Percentiles rank a stretch among this genome's conserved stretches.
Evolutionary conservation across 208 protist genomes (phyloP).

Genomic region (Sergeia podlipaevii): DNA sequence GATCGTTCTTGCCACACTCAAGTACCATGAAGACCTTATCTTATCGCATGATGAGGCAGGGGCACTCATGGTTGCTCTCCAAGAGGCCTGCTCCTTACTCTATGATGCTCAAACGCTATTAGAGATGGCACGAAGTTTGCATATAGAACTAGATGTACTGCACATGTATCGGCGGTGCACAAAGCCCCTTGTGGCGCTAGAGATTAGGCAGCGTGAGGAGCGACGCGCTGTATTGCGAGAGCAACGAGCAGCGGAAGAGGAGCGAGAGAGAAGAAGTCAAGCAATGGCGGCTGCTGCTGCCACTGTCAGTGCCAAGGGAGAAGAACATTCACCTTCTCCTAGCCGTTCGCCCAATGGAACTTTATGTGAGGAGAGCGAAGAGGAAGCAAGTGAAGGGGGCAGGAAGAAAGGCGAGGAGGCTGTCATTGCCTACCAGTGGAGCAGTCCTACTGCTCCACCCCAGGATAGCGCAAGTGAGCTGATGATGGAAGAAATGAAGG

Average conservation of each 20-base stretch:
- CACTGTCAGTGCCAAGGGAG: background rate
- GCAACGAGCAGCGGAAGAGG: background rate
- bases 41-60: constrained; percentile 30
- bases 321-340: background rate
- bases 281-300: background rate
- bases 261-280: background rate
- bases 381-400: too few species aligned
- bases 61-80: constrained; percentile 31
- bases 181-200: constrained; percentile 19
- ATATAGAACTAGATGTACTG: constrained; percentile 23
- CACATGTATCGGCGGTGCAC: constrained; percentile 31
- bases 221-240: constrained; percentile 11
- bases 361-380: too few species aligned
- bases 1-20: constrained; percentile 47
- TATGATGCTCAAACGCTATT: constrained; percentile 42
- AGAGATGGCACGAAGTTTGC: constrained; percentile 10
- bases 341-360: too few species aligned
- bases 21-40: constrained; percentile 26
- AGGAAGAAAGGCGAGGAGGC: too few species aligned
- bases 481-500: too few species aligned
- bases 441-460: too few species aligned
- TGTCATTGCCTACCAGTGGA: too few species aligned
- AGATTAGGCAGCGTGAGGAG: constrained; percentile 13
- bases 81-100: constrained; percentile 14
- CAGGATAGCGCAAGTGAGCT: too few species aligned